phyloP scores from a whole-genome alignment of 2,329 filamentous ascomycete genomes.

The Fusarium floridanum region DNA sequence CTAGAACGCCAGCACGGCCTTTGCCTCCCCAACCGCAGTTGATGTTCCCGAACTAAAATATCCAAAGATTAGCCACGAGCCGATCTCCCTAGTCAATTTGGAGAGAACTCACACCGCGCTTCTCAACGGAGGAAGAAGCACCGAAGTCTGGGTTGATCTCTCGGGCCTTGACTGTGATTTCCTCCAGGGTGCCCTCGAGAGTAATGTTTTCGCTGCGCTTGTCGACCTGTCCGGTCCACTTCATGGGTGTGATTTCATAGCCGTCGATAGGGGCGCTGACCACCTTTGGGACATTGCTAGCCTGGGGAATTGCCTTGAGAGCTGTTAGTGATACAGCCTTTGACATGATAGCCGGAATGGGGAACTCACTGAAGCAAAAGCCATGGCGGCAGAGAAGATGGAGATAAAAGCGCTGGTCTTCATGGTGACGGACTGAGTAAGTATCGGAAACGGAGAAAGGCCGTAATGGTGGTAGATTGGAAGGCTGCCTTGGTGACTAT shows the following conservation, averaged over 20 bases:
- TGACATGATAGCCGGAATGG: rapidly evolving
- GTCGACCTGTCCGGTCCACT: slow-evolving; percentile 8
- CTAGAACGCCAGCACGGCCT: neutral
- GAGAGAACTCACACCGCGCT: neutral
- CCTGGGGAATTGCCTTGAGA: neutral
- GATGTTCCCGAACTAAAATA: neutral
- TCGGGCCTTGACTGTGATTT: slow-evolving; percentile 2
- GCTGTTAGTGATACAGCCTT: neutral
- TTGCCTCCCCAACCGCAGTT: slow-evolving; percentile 6
- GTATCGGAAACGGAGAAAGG: too few species aligned
- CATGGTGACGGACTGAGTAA: neutral
- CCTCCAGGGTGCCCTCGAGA: slow-evolving; percentile 1
- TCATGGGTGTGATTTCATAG: slow-evolving; percentile 1
- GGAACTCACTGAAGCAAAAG: neutral
- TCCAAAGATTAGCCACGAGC: neutral
- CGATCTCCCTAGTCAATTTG: too few species aligned
- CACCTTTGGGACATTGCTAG: neutral
- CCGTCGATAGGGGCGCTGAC: neutral
- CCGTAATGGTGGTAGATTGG: neutral
- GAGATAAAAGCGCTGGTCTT: neutral
- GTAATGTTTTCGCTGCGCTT: neutral
- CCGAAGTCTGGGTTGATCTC: slow-evolving; percentile 10
- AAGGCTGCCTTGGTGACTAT: neutral
- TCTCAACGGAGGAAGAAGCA: neutral
- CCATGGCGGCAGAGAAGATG: neutral